Percentiles rank a stretch among this genome's conserved stretches.
phyloP scores from a whole-genome alignment of 495 filamentous ascomycete species.

The Aspergillus mulundensis region DNA sequence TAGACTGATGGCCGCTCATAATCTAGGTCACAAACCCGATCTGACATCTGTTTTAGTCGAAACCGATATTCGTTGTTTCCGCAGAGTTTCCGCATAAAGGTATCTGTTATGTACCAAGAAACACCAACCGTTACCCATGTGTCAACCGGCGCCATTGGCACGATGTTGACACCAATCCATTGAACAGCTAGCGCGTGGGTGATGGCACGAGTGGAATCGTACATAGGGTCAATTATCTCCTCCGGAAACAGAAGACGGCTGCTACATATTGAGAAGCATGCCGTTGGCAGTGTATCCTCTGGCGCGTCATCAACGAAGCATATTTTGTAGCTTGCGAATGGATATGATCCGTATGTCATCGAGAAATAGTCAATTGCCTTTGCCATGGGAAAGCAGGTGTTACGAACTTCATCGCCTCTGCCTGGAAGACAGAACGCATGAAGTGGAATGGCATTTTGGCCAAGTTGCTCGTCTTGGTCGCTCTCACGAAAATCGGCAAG shows the following conservation, averaged over 20 bases:
- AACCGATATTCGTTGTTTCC: constrained; percentile 94
- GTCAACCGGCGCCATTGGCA: constrained; percentile 74
- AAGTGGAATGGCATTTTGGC: constrained; percentile 74
- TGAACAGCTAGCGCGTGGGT: constrained; percentile 86
- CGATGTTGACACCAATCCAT: constrained; percentile 87
- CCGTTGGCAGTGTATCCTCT: constrained; percentile 67
- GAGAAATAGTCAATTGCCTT: constrained; percentile 83
- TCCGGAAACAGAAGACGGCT: constrained; percentile 77
- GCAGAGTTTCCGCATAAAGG: constrained; percentile 82
- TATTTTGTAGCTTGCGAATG: constrained; percentile 81
- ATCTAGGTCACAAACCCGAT: constrained; percentile 77
- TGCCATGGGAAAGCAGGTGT: constrained; percentile 74
- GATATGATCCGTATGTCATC: constrained; percentile 78
- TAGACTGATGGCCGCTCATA: constrained; percentile 76
- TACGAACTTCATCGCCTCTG: constrained; percentile 69
- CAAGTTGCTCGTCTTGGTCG: constrained; percentile 85
- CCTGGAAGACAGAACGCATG: constrained; percentile 88
- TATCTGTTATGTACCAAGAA: constrained; percentile 87
- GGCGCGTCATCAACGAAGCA: constrained; percentile 89
- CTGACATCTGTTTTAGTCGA: constrained; percentile 80
- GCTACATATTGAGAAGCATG: constrained; percentile 82
- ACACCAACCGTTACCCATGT: constrained; percentile 90
- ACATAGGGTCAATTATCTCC: constrained; percentile 75
- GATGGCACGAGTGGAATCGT: constrained; percentile 69
- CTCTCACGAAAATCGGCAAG: constrained; percentile 83